Base-by-base conservation (phyloP, 495 filamentous ascomycete genomes). In the Trichoderma gamsii region DNA sequence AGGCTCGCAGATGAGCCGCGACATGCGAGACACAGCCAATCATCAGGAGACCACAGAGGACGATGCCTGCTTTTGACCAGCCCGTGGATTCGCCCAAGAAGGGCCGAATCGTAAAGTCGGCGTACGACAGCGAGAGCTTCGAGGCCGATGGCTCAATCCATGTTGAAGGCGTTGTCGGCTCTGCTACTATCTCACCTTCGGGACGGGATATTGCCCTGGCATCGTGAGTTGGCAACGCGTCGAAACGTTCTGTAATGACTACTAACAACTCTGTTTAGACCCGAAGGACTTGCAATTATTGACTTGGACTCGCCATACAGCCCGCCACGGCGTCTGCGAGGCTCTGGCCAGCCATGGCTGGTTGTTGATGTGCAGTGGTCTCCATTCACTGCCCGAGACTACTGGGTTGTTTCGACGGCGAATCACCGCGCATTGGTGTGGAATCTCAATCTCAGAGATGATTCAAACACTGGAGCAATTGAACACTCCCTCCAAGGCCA, bases 301-400 rank as follows among this genome's bases (percentile, higher is more conserved):
- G 94, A 98, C 71, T 84, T 98, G 56, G 94, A 98, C 78, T 93
- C 87, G 16, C 93, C 92, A 16, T 94, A 92, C 77, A 94, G 89
- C 65, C 91, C 91, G 16, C 94, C 94, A 41, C 88, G 93, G 15
- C 88, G 93, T 73, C 86, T 98, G 32, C 88, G 89, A 69, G 82
- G 80, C 66, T 91, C 97, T 75, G 88, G 91, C 46, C 89, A 92
- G 9, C 89, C 90, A n/a, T 97, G 93, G 92, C 88, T 96, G 65
- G 93, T 98, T 5, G 92, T 93, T n/a, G 94, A 98, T 77, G 94
- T 98, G 51, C 94, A 98, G 77, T 98, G 94, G 94, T 96, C 92
- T 6, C 94, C 94, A 16, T 97, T 97, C 71, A 90, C 93, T 12
- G 87, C 86, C 9, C 86, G 94, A 61, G 90, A 96, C 72, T 92